A percentile compares a stretch with the other conserved stretches of the same genome.
Conservation (phyloP, 106 monocot genomes). For the Ottelia alismoides region DNA sequence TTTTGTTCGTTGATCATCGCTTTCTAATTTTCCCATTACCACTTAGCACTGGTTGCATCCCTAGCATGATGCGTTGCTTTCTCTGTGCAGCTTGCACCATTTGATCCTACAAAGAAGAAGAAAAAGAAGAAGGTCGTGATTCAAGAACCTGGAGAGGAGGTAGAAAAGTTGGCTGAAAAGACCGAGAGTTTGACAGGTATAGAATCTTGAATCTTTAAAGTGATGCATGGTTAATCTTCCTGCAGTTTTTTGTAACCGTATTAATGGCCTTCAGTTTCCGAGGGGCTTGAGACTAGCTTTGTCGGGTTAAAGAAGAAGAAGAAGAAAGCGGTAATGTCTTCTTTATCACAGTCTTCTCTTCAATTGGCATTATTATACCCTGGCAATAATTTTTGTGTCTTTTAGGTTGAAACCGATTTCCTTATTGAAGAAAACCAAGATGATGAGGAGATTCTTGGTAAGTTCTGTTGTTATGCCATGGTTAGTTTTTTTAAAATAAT, state of each 20-base stretch:
- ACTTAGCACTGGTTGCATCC: no score
- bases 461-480: slow-evolving; percentile 9
- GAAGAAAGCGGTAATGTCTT: slow-evolving; percentile 55
- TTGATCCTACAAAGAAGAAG: slow-evolving; percentile 20
- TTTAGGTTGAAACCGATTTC: slow-evolving; percentile 57
- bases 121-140: slow-evolving; percentile 18
- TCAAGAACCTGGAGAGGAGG: slow-evolving; percentile 9
- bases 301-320: slow-evolving; percentile 88
- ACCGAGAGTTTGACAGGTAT: slow-evolving; percentile 17
- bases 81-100: slow-evolving; percentile 20
- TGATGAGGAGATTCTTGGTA: slow-evolving; percentile 32
- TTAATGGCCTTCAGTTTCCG: slow-evolving; percentile 42
- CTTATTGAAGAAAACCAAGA: slow-evolving; percentile 47
- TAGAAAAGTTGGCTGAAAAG: slow-evolving; percentile 10
- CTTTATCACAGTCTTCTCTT: not conserved
- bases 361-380: not conserved
- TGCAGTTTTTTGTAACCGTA: no score
- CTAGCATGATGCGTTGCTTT: no score
- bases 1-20: no score
- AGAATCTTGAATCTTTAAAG: no score
- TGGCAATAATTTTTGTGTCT: not conserved
- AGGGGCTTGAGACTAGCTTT: slow-evolving; percentile 42
- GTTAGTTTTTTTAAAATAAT: not conserved
- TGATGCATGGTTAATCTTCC: no score
- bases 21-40: no score